phyloP scores from a whole-genome alignment of 2,329 filamentous ascomycete species.

The Apiospora marii region DNA sequence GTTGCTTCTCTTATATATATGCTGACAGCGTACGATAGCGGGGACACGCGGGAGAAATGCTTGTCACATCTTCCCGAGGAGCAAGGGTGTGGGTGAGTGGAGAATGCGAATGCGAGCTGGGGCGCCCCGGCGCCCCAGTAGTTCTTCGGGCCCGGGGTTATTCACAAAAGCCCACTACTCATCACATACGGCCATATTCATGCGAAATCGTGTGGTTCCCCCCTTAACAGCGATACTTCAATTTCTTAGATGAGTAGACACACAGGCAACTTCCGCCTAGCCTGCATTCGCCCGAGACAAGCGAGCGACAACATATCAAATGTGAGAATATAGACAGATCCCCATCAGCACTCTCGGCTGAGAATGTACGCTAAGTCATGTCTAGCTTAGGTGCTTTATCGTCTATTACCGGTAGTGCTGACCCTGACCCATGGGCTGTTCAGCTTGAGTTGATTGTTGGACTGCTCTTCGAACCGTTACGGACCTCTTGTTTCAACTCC shows the following conservation, averaged over 20 bases:
- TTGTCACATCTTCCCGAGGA: background rate
- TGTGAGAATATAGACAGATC: background rate
- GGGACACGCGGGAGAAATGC: background rate
- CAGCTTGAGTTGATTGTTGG: background rate
- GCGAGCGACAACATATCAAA: background rate
- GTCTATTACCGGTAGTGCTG: background rate
- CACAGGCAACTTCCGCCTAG: background rate
- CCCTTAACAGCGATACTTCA: background rate
- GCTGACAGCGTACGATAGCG: background rate
- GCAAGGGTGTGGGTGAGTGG: background rate
- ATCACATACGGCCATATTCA: background rate
- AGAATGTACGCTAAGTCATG: background rate
- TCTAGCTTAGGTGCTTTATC: background rate
- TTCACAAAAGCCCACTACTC: background rate
- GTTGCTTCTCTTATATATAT: background rate
- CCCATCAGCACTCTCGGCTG: background rate
- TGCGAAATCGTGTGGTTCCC: background rate
- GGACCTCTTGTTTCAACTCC: background rate
- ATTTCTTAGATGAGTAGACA: background rate
- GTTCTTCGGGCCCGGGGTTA: background rate
- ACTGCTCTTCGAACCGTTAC: background rate
- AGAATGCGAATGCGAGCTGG: slow-evolving; percentile 14
- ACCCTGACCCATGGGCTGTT: background rate
- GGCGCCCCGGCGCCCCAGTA: background rate
- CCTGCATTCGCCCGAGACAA: background rate